A percentile compares a stretch with the other conserved stretches of the same genome.
phyloP scores from a whole-genome alignment of 345 rosid genomes.

The Odontarrhena argentea region DNA sequence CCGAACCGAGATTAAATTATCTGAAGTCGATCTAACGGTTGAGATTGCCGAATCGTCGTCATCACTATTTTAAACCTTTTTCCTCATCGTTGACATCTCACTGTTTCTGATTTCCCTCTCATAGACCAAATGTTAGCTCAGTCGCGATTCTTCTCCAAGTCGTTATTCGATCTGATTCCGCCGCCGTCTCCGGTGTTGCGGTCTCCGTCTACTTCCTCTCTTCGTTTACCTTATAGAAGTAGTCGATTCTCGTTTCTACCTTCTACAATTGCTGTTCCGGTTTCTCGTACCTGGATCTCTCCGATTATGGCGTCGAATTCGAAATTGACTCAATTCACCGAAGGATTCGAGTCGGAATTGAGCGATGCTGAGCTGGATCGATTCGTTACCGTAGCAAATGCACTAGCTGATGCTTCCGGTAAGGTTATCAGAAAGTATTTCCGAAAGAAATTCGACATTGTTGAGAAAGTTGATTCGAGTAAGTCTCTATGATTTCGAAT shows the following conservation, averaged over 20 bases:
- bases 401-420: slow-evolving; percentile 84
- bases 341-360: slow-evolving; percentile 7
- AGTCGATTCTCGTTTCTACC: background rate
- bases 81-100: background rate
- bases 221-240: slow-evolving; percentile 4
- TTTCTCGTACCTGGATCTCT: slow-evolving; percentile 22
- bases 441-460: slow-evolving; percentile 76
- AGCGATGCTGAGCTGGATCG: slow-evolving; percentile 48
- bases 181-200: slow-evolving; percentile 37
- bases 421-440: slow-evolving; percentile 79
- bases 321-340: slow-evolving; percentile 25
- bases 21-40: slow-evolving; percentile 30
- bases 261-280: background rate
- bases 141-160: slow-evolving; percentile 26
- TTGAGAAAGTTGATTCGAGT: slow-evolving; percentile 85
- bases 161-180: slow-evolving; percentile 27
- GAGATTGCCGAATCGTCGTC: slow-evolving; percentile 7
- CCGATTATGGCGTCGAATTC: slow-evolving; percentile 48
- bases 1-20: background rate
- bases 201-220: slow-evolving; percentile 20
- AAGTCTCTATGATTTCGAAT: slow-evolving; percentile 27
- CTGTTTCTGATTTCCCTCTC: slow-evolving; percentile 2
- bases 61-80: background rate
- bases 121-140: slow-evolving; percentile 34
- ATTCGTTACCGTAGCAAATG: slow-evolving; percentile 61